Evolutionary conservation across 2,329 filamentous ascomycete species (phyloP), one percentile per base, ranked within the genome.

Genomic region (Xylariaceae sp.): DNA sequence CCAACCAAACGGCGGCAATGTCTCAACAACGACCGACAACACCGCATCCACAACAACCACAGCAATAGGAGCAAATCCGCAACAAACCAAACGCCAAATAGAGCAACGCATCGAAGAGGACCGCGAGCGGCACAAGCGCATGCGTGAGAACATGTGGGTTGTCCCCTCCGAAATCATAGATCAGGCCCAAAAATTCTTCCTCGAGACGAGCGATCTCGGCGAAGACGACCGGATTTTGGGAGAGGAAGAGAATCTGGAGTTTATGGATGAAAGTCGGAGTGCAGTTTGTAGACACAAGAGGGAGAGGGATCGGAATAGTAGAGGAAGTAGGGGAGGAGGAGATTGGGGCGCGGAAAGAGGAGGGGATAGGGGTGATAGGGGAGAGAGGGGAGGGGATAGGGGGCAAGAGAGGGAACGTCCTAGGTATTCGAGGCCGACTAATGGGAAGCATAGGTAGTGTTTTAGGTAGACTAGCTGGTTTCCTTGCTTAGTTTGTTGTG

Each of bases 51-150:
- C 44, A 52, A 19, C 56, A 22, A 47, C 17, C 50, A 50, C 21
- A 48, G 62, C 58, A 47, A 59, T n/a, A n/a, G n/a, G n/a, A n/a
- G n/a, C n/a, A n/a, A n/a, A n/a, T n/a, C n/a, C 53, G 37, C 62
- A 52, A 47, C 59, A 21, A 53, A 52, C 25, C 53, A 93, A 92
- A 68, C 79, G 86, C 45, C 88, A 95, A 68, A 87, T 96, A 42
- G 91, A 97, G 69, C 91, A 97, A 71, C 77, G 93, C 33, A 95
- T 98, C 52, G 94, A 98, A 58, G 94, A 98, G 68, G 93, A 98
- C 66, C 76, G 93, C 3, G 93, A 98, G 66, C 75, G 93, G 35
- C 94, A 98, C 67, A 98, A 98, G 74, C 75, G 92, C 35, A 73
- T 92, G 59, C 74, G 93, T 19, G 93, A 98, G 69, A 90, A 84